Evolutionary conservation across 768 basidiomycete species (phyloP).

Genomic region (Cantharellus anzutake): DNA sequence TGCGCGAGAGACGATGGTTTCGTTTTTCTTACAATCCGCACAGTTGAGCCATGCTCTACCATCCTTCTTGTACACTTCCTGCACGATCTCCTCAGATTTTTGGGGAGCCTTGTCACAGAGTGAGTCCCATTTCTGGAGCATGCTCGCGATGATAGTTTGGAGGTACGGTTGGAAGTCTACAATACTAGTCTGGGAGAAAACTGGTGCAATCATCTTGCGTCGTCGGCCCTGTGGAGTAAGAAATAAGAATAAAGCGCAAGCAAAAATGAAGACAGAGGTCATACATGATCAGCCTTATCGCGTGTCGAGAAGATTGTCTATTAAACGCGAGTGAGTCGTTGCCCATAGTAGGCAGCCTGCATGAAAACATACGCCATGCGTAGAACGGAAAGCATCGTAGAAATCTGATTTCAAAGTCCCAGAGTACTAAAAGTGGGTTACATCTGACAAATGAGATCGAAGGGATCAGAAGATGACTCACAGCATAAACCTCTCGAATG

Average conservation of each 20-base stretch:
- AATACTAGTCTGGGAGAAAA: constrained; percentile 71
- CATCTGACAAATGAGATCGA: background rate
- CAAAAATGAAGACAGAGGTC: background rate
- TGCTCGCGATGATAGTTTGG: constrained; percentile 32
- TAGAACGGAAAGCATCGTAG: constrained; percentile 61
- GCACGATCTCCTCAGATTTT: background rate
- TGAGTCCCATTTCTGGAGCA: constrained; percentile 61
- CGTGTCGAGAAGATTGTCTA: constrained; percentile 60
- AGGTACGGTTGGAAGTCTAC: constrained; percentile 74
- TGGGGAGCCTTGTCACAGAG: constrained; percentile 36
- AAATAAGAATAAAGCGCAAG: background rate
- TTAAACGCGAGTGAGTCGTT: constrained; percentile 6
- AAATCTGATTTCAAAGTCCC: constrained; percentile 67
- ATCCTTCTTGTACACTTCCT: background rate
- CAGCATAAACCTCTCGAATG: constrained; percentile 49
- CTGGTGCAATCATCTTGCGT: constrained; percentile 76
- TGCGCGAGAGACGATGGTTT: constrained; percentile 15
- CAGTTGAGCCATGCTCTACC: background rate
- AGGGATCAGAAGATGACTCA: background rate
- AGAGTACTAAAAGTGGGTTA: constrained; percentile 18
- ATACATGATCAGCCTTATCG: constrained; percentile 44
- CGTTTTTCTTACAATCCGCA: background rate
- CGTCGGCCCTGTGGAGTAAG: constrained; percentile 33
- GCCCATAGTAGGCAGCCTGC: background rate
- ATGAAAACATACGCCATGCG: constrained; percentile 24